phyloP scores from a whole-genome alignment of 176 grass and related monocot genomes.

The Canna indica region DNA sequence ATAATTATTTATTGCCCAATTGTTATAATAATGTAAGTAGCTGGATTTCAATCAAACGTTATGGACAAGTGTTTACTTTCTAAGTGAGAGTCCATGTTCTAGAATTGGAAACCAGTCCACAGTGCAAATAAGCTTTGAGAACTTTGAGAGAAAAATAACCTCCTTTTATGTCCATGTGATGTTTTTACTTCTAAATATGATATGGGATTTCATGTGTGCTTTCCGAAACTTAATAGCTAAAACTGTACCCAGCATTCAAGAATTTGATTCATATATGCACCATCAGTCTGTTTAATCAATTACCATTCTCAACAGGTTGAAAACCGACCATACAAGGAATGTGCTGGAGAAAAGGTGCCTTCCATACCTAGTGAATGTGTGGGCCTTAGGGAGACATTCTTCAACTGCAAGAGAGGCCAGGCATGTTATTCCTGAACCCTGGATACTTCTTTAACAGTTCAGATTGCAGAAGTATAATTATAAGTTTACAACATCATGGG shows the following conservation, averaged over 20 bases:
- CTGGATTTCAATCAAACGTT: too few relatives aligned
- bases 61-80: too few relatives aligned
- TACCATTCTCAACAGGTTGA: conserved; percentile 40
- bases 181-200: not conserved
- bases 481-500: not conserved
- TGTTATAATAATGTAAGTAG: too few relatives aligned
- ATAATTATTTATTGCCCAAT: too few relatives aligned
- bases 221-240: not conserved
- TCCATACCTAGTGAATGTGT: conserved; percentile 81
- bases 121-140: not conserved
- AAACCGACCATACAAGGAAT: conserved; percentile 83
- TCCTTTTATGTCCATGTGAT: not conserved
- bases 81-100: too few relatives aligned
- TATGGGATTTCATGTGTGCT: not conserved
- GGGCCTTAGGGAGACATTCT: conserved; percentile 91
- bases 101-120: not conserved
- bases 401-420: conserved; percentile 98
- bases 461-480: not conserved
- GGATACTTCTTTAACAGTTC: conserved; percentile 13
- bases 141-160: not conserved
- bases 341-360: conserved; percentile 84
- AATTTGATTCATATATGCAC: not conserved
- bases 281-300: not conserved
- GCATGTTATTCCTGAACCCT: conserved; percentile 27
- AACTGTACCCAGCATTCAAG: not conserved